phyloP scores from a whole-genome alignment of 2,329 filamentous ascomycete genomes.

The Sporothrix curviconia region DNA sequence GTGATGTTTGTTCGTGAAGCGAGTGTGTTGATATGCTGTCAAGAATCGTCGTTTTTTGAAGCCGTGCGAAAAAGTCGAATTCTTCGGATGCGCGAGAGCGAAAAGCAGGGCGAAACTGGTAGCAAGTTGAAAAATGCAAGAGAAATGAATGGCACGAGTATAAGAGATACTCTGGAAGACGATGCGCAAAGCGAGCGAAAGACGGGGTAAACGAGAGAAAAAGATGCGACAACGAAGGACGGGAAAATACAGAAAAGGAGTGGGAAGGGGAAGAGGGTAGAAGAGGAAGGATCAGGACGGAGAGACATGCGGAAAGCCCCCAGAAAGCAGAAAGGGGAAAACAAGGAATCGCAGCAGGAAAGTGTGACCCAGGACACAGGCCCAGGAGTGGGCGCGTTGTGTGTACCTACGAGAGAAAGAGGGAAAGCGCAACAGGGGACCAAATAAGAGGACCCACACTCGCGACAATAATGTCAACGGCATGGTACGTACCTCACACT shows the following conservation, averaged over 20 bases:
- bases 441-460: slow-evolving; percentile 13
- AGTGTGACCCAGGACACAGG: not conserved
- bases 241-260: slow-evolving; percentile 5
- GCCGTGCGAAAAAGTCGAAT: slow-evolving; percentile 3
- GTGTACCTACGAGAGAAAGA: slow-evolving; percentile 1
- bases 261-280: not conserved
- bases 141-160: slow-evolving; percentile 17
- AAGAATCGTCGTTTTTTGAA: not conserved
- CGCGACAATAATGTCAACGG: slow-evolving; percentile 13
- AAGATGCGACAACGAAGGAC: not conserved
- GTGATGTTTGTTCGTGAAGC: too few species aligned
- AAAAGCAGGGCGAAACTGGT: not conserved
- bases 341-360: not conserved
- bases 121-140: not conserved
- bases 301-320: not conserved
- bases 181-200: not conserved
- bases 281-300: slow-evolving; percentile 3
- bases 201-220: not conserved
- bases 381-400: not conserved
- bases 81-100: not conserved
- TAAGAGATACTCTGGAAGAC: slow-evolving; percentile 12
- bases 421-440: slow-evolving; percentile 10
- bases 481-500: not conserved
- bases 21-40: not conserved
- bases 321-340: not conserved